Evolutionary conservation across 78 protist genomes (phyloP), one percentile per base, ranked within the genome.

Genomic region (Dictyostelium intermedium): DNA sequence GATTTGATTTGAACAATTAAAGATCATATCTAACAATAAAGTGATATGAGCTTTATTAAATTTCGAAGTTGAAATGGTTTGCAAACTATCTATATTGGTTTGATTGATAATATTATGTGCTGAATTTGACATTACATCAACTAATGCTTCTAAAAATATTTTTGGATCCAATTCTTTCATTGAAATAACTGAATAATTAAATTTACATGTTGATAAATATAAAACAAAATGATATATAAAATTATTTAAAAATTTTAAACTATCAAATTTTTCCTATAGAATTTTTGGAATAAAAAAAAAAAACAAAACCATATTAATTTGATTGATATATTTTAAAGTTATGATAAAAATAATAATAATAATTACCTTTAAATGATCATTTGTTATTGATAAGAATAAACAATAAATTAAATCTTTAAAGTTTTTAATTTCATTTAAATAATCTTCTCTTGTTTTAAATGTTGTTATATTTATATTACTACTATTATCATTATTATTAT

Each of bases 161-260:
- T 61, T 35, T 39, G 93, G 93, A 45, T 87, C 80, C 6, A 87
- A 11, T 79, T 87, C 85, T 16, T 73, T 47, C 25, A 18, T 73
- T 73, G 81, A 32, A n/a, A 73, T 0, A 66, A 27, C 27, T 66
- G 72, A 39, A 18, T 34, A 14, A 23, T 43, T 35, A 85, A 10
- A 35, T 25, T 13, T n/a, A 18, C 2, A 45, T 34, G 30, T 32
- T n/a, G 77, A 56, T 41, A 86, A 86, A 43, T 66, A 86, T 39
- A 86, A 72, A 32, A 80, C 74, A 69, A 86, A 80, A 43, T 86
- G 92, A 66, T 39, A 72, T 27, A 86, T 83, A 41, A 83, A 35
- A 30, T 83, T 32, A 60, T 41, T 66, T 66, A 83, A 35, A 83
- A 35, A 83, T 83, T 34, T 66, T 60, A 25, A 27, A 32, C 79